Conservation (phyloP, 441 rosid species). For the Lepidium campestre region DNA sequence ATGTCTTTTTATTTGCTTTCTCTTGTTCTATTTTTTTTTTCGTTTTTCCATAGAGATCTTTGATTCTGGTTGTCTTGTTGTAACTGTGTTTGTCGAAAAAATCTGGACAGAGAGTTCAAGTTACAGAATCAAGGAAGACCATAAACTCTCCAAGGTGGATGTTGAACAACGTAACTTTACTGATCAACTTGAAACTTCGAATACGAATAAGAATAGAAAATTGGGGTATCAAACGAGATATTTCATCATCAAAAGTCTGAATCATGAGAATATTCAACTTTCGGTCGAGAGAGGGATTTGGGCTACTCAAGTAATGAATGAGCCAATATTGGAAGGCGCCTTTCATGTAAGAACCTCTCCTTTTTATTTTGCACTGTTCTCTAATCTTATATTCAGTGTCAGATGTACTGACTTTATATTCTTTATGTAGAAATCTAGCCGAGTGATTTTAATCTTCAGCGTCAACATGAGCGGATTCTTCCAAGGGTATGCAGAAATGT, state of each 20-base stretch:
- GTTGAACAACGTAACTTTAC: conserved; percentile 31
- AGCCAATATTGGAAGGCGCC: conserved; percentile 92
- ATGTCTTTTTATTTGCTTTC: not conserved
- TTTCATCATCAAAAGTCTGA: conserved; percentile 92
- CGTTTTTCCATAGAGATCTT: not conserved
- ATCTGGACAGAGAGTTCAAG: conserved; percentile 57
- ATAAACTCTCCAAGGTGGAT: conserved; percentile 38
- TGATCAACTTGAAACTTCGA: conserved; percentile 37
- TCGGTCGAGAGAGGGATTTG: conserved; percentile 83
- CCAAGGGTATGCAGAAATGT: conserved; percentile 99
- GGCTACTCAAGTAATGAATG: conserved; percentile 99
- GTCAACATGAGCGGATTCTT: conserved; percentile 99
- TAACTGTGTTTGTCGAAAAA: not conserved
- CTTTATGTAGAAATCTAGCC: conserved; percentile 76
- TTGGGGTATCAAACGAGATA: conserved; percentile 57
- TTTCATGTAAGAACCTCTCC: conserved; percentile 62
- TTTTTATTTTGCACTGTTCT: not conserved
- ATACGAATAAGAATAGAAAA: conserved; percentile 36
- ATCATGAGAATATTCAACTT: conserved; percentile 67
- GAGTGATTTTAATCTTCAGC: conserved; percentile 81
- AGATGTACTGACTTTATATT: conserved; percentile 15
- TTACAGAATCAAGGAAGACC: conserved; percentile 49
- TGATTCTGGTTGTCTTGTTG: not conserved
- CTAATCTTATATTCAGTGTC: not conserved
- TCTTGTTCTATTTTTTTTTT: not conserved